Conservation (phyloP, 192 early-diverging fungal genomes). For the Backusella psychrophila region DNA sequence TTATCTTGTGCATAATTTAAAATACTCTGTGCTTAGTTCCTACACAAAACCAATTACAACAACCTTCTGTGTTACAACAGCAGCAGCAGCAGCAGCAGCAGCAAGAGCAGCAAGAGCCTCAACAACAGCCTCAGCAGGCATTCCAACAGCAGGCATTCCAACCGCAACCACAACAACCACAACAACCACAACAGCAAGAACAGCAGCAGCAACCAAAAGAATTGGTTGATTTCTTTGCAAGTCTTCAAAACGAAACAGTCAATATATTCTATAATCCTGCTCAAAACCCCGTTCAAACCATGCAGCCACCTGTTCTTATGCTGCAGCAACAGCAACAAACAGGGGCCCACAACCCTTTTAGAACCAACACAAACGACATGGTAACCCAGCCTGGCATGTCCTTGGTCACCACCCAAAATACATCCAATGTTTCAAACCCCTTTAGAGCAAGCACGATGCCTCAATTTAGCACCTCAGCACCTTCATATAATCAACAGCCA, state of each 20-base stretch:
- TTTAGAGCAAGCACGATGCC: slow-evolving; percentile 24
- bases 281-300: not conserved
- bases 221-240: slow-evolving; percentile 31
- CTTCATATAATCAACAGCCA: not conserved
- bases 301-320: not conserved
- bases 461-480: slow-evolving; percentile 7
- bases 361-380: not conserved
- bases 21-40: not conserved
- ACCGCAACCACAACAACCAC: not conserved
- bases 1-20: not conserved
- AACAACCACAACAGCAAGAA: not conserved
- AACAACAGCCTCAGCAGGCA: not conserved
- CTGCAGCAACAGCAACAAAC: not conserved
- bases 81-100: not conserved
- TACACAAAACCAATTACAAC: slow-evolving; percentile 8
- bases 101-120: not conserved
- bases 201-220: slow-evolving; percentile 24
- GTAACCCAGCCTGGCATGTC: not conserved
- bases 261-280: slow-evolving; percentile 18
- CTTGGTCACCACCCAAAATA: not conserved
- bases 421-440: slow-evolving; percentile 9
- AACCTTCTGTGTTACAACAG: not conserved
- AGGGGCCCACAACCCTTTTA: slow-evolving; percentile 3
- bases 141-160: not conserved
- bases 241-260: slow-evolving; percentile 27